phyloP scores from a whole-genome alignment of 2,329 filamentous ascomycete species.

The Domatiomyces globalis region DNA sequence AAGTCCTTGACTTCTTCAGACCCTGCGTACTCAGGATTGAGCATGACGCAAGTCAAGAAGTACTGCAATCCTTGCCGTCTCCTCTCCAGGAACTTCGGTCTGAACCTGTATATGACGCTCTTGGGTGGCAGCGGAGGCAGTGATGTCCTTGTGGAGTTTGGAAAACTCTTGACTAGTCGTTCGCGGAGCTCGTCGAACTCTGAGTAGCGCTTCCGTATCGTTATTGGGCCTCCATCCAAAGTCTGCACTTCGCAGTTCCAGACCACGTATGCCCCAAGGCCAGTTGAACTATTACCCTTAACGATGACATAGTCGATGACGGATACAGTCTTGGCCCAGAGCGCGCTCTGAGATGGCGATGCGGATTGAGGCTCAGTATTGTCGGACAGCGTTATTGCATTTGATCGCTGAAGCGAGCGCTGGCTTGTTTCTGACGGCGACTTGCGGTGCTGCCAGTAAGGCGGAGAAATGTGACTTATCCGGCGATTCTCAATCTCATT shows the following conservation, averaged over 20 bases:
- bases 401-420: slow-evolving; percentile 25
- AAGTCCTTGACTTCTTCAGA: slow-evolving; percentile 89
- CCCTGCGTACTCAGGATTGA: slow-evolving; percentile 87
- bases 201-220: slow-evolving; percentile 58
- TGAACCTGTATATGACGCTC: slow-evolving; percentile 67
- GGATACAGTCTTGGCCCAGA: slow-evolving; percentile 49
- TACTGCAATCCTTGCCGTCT: slow-evolving; percentile 72
- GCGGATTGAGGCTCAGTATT: slow-evolving; percentile 42
- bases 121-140: slow-evolving; percentile 85
- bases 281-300: slow-evolving; percentile 30
- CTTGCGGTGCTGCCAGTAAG: slow-evolving; percentile 34
- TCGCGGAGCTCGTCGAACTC: slow-evolving; percentile 77
- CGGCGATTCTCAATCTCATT: background rate
- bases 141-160: slow-evolving; percentile 51
- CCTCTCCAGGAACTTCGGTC: slow-evolving; percentile 71
- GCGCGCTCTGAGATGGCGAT: slow-evolving; percentile 41
- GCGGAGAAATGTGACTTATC: slow-evolving; percentile 19
- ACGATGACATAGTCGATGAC: slow-evolving; percentile 51
- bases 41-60: slow-evolving; percentile 81
- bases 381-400: slow-evolving; percentile 48
- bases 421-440: slow-evolving; percentile 29
- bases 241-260: slow-evolving; percentile 87
- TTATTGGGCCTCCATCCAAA: slow-evolving; percentile 49
- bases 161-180: slow-evolving; percentile 65
- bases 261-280: slow-evolving; percentile 79